Base-by-base conservation (phyloP, 1,284 basidiomycete genomes). In the Irpex rosettiformis region DNA sequence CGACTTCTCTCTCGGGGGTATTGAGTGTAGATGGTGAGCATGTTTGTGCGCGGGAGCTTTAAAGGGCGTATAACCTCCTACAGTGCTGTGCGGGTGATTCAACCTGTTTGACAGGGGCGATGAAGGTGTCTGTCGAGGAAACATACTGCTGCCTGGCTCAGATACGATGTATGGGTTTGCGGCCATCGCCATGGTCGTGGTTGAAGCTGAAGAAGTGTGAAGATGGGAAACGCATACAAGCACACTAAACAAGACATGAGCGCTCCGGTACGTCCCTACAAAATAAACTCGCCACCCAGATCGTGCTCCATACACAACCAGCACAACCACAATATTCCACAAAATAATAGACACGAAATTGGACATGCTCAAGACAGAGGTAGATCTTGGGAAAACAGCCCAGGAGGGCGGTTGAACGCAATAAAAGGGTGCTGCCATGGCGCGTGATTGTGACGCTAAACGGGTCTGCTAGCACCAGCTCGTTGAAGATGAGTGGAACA, bases 1-100 rank as follows among this genome's bases (percentile, higher is more conserved):
- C 47, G 85, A 90, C 76, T 89, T 92, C 73, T 89, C 89, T 57
- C 86, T 75, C 7, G 86, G 89, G 13, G 88, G 89, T 54, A 91
- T 90, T 6, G 88, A 85, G 67, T 85, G 86, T 10, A 89, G 75
- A 68, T 89, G 86, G 69, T 89, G 86, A 3, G 86, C 86, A 72
- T 86, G 84, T 62, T 84, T 86, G 69, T 88, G 85, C 7, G 85
- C 85, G 4, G 85, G 85, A 3, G 83, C 80, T 61, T 74, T 77
- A 72, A 85, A 86, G 4, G 68, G 68, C 27, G 64, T 65, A 18
- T 64, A 63, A 45, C 61, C 61, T 18, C 55, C 58, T 8, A 58
- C 55, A 33, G 58, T 55, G 21, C 60, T 57, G n/a, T 27, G 53
- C 27, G 58, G 28, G 21, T 45, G 43, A 49, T 42, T 56, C 22